A percentile compares a stretch with the other conserved stretches of the same genome.
Conservation (phyloP, 2,329 filamentous ascomycete genomes). For the Cyanodermella asteris region DNA sequence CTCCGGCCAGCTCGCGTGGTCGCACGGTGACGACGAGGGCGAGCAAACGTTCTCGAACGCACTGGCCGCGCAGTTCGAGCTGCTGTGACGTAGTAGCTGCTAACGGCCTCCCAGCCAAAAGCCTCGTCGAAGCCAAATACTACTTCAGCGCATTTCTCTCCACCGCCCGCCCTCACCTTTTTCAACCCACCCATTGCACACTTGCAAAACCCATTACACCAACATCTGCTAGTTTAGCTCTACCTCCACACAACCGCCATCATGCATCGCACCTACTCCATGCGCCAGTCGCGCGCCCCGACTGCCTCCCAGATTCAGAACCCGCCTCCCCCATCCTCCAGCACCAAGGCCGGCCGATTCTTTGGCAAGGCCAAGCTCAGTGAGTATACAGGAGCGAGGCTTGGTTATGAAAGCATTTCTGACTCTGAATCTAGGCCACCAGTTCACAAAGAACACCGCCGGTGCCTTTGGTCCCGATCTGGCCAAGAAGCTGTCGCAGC, state of each 20-base stretch:
- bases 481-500: slow-evolving; percentile 88
- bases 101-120: no score
- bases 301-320: slow-evolving; percentile 84
- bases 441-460: slow-evolving; percentile 29
- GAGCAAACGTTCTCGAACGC: no score
- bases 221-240: background rate
- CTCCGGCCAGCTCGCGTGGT: no score
- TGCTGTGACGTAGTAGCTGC: no score
- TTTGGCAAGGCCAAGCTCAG: slow-evolving; percentile 73
- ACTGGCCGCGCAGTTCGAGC: no score
- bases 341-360: slow-evolving; percentile 74
- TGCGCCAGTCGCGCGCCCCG: slow-evolving; percentile 90
- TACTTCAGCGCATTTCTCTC: background rate
- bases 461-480: slow-evolving; percentile 53
- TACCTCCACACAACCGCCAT: slow-evolving; percentile 2
- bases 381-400: slow-evolving; percentile 26
- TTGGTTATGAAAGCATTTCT: background rate
- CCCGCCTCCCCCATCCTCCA: slow-evolving; percentile 75
- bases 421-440: slow-evolving; percentile 43
- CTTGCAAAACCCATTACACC: background rate
- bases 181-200: background rate
- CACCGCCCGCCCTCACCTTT: background rate
- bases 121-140: no score
- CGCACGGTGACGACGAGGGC: no score
- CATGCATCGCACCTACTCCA: slow-evolving; percentile 98